phyloP scores from a whole-genome alignment of 2,329 filamentous ascomycete genomes.

The Ophiostoma sp. region DNA sequence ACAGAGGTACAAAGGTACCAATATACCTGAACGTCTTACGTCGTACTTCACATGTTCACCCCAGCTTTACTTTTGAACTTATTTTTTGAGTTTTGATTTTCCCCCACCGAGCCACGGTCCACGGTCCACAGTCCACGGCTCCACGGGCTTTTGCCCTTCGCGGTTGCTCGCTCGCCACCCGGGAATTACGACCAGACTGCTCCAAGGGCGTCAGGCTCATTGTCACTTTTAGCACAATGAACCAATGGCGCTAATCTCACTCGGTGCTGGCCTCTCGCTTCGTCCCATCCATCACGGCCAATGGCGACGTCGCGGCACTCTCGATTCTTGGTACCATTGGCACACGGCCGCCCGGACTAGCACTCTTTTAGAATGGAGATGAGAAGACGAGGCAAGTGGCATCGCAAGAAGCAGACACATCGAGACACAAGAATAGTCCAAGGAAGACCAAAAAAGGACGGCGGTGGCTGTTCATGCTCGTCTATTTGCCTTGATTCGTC shows the following conservation, averaged over 20 bases:
- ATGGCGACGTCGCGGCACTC: constrained; percentile 21
- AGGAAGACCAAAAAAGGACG: not conserved
- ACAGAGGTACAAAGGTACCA: not conserved
- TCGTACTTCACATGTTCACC: constrained; percentile 5
- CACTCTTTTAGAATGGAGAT: not conserved
- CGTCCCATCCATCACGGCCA: constrained; percentile 21
- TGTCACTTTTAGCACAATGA: not conserved
- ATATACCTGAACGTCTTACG: not conserved
- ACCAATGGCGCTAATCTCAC: constrained; percentile 23
- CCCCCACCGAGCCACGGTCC: constrained; percentile 3
- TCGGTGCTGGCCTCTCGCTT: constrained; percentile 23
- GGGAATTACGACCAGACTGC: not conserved
- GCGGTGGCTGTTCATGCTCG: not conserved
- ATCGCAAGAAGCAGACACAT: not conserved
- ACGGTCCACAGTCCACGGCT: too few species aligned
- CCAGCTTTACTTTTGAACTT: not conserved
- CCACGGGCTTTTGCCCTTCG: constrained; percentile 10
- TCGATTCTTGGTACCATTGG: constrained; percentile 17
- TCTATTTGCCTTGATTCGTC: constrained; percentile 5
- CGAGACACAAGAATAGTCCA: not conserved
- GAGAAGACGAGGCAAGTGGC: too few species aligned
- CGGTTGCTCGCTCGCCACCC: not conserved
- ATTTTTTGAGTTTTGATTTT: too few species aligned
- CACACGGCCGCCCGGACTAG: not conserved
- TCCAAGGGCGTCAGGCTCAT: not conserved